Base-by-base conservation (phyloP, 2,329 filamentous ascomycete species). In the Coniochaeta prunicola region DNA sequence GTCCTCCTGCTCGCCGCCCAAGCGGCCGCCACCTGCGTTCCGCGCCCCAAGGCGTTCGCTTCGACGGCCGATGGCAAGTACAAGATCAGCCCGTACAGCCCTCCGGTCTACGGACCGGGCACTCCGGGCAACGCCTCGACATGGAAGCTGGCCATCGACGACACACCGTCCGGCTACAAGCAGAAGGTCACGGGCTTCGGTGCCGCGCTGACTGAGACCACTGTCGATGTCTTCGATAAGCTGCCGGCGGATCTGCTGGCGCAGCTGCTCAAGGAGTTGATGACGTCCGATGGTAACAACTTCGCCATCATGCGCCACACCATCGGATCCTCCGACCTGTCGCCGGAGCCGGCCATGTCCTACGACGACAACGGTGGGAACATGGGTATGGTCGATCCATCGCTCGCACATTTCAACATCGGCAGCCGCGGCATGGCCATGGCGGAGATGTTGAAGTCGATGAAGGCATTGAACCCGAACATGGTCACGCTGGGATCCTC, bases 141-240 rank as follows among this genome's bases (percentile, higher is more conserved):
- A 38, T 77, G 75, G 74, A 61, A 66, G 19, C 67, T 77, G 38
- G 70, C 64, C 59, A 69, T 77, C 56, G 70, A 75, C 58, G 75
- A 77, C 62, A 71, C 71, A 19, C 34, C 67, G 1, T 60, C 67
- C 4, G 74, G 74, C 17, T 60, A 71, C 60, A 76, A 74, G 61
- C 75, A 77, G 64, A 70, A 62, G 15, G 64, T 77, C 64, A 70
- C 65, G 40, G 74, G 75, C 5, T 77, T 77, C 58, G 74, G 75
- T n/a, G 74, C 73, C 7, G 67, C 73, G 9, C 72, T 77, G 28
- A 77, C 75, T 1, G 74, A 77, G 57, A 70, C 71, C 30, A 76
- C 74, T 4, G 72, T 76, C 12, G 66, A 69, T 33, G 72, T 73
- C 24, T 69, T 76, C 62, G 70, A 71, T 57, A 63, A 64, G 21